phyloP scores from a whole-genome alignment of 495 filamentous ascomycete genomes.

The Tetracladium setigerum region DNA sequence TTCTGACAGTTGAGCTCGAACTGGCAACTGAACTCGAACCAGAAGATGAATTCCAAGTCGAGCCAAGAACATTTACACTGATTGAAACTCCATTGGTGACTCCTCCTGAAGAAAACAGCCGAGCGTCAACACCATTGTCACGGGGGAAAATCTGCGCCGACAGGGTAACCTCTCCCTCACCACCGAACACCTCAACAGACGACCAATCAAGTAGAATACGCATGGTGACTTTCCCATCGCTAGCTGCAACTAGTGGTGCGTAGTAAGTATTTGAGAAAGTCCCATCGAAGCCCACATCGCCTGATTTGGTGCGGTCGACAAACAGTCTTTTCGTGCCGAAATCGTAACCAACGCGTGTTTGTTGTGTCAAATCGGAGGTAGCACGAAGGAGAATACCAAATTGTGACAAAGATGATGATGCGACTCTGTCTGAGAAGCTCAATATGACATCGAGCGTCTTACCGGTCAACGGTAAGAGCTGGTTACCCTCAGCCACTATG shows the following conservation, averaged over 20 bases:
- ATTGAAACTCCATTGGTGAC: conserved; percentile 16
- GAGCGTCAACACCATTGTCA: conserved; percentile 16
- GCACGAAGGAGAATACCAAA: conserved; percentile 23
- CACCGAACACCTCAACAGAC: conserved; percentile 30
- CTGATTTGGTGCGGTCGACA: conserved; percentile 25
- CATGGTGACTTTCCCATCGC: conserved; percentile 17
- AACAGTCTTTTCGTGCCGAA: conserved; percentile 14
- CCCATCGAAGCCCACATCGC: conserved; percentile 21
- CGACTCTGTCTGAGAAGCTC: conserved; percentile 17
- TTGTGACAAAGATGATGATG: not conserved
- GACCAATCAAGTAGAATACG: conserved; percentile 29
- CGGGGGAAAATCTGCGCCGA: conserved; percentile 30
- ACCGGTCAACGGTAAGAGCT: conserved; percentile 12
- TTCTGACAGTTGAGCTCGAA: too few species aligned
- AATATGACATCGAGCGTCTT: conserved; percentile 22
- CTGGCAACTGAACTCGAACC: too few species aligned
- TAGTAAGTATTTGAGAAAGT: conserved; percentile 25
- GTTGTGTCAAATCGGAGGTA: conserved; percentile 4
- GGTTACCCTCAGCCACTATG: conserved; percentile 3
- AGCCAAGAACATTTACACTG: not conserved
- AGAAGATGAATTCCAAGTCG: too few species aligned
- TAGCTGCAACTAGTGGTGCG: conserved; percentile 12
- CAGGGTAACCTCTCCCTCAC: conserved; percentile 26
- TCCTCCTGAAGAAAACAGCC: conserved; percentile 21
- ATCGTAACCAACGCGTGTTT: conserved; percentile 20